phyloP scores from a whole-genome alignment of 1,139 yeast species.

The Scheffersomyces stambukii region DNA sequence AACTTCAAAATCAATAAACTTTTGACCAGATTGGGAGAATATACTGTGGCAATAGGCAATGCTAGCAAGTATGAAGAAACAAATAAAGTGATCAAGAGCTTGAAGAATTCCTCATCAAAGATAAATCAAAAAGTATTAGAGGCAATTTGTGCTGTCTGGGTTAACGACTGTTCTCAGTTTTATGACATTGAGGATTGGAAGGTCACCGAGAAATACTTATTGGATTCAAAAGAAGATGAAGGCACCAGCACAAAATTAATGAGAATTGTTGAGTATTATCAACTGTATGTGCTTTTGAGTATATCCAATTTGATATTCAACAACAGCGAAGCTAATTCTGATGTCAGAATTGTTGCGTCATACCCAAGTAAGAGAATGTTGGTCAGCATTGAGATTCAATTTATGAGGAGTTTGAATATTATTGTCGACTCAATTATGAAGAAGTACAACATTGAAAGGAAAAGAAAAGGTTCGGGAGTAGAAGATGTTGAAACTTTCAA shows the following conservation, averaged over 20 bases:
- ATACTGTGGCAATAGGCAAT: slow-evolving; percentile 33
- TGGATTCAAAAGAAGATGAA: slow-evolving; percentile 8
- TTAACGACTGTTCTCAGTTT: slow-evolving; percentile 45
- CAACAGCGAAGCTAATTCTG: slow-evolving; percentile 12
- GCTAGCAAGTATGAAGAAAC: slow-evolving; percentile 30
- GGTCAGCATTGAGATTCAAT: slow-evolving; percentile 44
- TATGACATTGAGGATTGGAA: slow-evolving; percentile 45
- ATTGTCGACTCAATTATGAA: slow-evolving; percentile 43
- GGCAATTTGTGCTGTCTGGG: slow-evolving; percentile 45
- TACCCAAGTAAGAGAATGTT: slow-evolving; percentile 41
- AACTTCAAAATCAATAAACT: slow-evolving; percentile 26
- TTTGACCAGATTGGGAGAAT: slow-evolving; percentile 31
- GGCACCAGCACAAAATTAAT: slow-evolving; percentile 33
- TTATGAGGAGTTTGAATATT: slow-evolving; percentile 43
- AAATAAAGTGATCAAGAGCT: slow-evolving; percentile 32
- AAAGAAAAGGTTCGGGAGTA: slow-evolving; percentile 1
- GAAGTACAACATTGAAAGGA: slow-evolving; percentile 34
- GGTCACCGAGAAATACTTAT: slow-evolving; percentile 14
- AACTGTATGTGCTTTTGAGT: slow-evolving; percentile 31
- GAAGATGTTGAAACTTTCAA: slow-evolving; percentile 26
- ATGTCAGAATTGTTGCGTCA: slow-evolving; percentile 25
- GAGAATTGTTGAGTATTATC: slow-evolving; percentile 35
- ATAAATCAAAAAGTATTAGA: slow-evolving; percentile 40
- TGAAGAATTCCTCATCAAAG: slow-evolving; percentile 28
- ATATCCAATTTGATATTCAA: slow-evolving; percentile 25